A percentile compares a stretch with the other conserved stretches of the same genome.
Evolutionary conservation across 148 eudicot species (phyloP).

Genomic region (Chenopodium formosanum): DNA sequence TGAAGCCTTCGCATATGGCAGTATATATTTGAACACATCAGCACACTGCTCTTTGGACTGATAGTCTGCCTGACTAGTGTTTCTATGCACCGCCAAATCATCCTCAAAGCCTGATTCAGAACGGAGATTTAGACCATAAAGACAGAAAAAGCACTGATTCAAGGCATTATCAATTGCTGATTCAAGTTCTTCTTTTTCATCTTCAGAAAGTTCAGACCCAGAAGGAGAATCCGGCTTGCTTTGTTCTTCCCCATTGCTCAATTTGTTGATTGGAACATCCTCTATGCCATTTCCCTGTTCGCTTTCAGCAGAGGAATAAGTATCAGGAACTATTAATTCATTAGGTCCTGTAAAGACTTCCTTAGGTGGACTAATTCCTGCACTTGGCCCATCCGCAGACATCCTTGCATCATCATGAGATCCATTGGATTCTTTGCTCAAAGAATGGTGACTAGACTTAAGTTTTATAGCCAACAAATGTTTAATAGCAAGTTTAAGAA

Average conservation of each 20-base stretch:
- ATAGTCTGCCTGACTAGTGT: constrained; percentile 87
- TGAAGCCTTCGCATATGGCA: constrained; percentile 95
- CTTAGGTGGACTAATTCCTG: constrained; percentile 19
- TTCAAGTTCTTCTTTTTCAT: constrained; percentile 95
- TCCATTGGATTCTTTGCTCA: constrained; percentile 42
- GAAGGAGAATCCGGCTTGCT: constrained; percentile 32
- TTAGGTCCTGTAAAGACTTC: constrained; percentile 19
- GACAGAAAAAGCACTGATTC: constrained; percentile 93
- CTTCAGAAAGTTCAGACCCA: constrained; percentile 57
- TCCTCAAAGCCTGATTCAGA: constrained; percentile 85
- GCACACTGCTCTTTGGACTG: constrained; percentile 99
- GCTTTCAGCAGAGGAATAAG: constrained; percentile 30
- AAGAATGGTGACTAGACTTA: constrained; percentile 53
- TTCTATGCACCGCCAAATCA: constrained; percentile 75
- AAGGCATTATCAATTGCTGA: constrained; percentile 76
- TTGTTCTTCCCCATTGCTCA: constrained; percentile 34
- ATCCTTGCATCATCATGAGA: constrained; percentile 33
- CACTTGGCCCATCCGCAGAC: constrained; percentile 34
- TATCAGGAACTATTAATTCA: constrained; percentile 31
- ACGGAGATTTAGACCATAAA: constrained; percentile 90
- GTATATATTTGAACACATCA: constrained; percentile 91
- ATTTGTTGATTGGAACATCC: constrained; percentile 24
- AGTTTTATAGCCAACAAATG: constrained; percentile 87
- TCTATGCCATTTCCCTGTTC: constrained; percentile 25
- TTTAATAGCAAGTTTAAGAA: constrained; percentile 91